A percentile compares a stretch with the other conserved stretches of the same genome.
These are phyloP conservation scores for Xylaria sp. DNA, from an alignment of 2,329 filamentous ascomycete species.

Conservation along the genomic window DNA sequence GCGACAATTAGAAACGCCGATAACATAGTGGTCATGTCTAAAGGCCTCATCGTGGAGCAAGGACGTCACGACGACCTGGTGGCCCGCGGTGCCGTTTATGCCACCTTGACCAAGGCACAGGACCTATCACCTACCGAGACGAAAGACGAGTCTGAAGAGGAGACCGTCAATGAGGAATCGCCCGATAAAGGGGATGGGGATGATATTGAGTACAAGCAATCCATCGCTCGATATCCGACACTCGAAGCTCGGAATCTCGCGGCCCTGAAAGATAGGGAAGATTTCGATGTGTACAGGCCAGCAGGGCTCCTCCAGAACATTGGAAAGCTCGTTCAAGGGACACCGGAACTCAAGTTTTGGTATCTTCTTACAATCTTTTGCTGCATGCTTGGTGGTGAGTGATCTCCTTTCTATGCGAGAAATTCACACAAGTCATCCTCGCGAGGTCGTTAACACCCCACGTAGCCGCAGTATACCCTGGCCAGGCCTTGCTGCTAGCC, in stretches of 20 bases:
- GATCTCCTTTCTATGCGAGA: background rate
- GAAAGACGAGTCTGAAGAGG: background rate
- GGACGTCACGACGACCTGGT: conserved; percentile 3
- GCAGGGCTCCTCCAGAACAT: background rate
- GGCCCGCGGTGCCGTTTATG: background rate
- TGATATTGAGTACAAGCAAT: background rate
- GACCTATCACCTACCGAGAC: background rate
- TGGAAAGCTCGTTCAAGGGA: background rate
- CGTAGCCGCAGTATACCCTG: conserved; percentile 46
- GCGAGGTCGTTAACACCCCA: background rate
- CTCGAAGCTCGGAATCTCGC: background rate
- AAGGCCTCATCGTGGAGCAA: conserved; percentile 1
- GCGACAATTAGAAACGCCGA: conserved; percentile 92
- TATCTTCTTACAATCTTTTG: background rate
- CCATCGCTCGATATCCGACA: background rate
- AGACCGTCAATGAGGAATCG: background rate
- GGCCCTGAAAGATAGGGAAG: background rate
- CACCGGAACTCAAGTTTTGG: background rate
- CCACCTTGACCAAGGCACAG: background rate
- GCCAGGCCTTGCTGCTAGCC: conserved; percentile 50
- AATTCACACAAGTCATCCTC: background rate
- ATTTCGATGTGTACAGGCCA: background rate
- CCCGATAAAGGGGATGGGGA: background rate
- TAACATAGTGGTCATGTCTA: conserved; percentile 25
- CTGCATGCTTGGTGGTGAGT: background rate